Conservation (phyloP, 1,284 basidiomycete species). For the Xanthoconium separans region DNA sequence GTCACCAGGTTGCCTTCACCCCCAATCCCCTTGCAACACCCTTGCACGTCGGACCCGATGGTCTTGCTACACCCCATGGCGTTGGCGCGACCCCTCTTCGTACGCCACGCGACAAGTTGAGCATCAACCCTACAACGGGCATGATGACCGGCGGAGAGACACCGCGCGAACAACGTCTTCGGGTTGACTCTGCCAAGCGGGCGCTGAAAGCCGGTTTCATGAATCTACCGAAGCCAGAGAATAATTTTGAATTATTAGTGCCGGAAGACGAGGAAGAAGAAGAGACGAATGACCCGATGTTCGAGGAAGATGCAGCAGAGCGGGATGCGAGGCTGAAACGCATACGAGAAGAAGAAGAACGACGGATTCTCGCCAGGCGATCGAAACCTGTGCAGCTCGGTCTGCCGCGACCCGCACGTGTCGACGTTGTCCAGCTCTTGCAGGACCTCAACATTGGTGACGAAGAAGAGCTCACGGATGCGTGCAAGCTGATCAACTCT, state of each 20-base stretch:
- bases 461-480: slow-evolving; percentile 47
- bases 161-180: slow-evolving; percentile 72
- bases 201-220: slow-evolving; percentile 82
- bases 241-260: slow-evolving; percentile 95
- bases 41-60: slow-evolving; percentile 45
- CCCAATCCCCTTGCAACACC: slow-evolving; percentile 96
- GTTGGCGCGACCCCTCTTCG: slow-evolving; percentile 76
- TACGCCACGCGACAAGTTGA: slow-evolving; percentile 91
- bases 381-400: slow-evolving; percentile 81
- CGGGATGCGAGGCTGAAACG: slow-evolving; percentile 79
- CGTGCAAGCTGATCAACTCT: slow-evolving; percentile 67
- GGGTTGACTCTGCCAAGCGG: slow-evolving; percentile 62
- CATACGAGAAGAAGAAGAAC: slow-evolving; percentile 74
- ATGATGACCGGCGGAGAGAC: slow-evolving; percentile 63
- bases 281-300: slow-evolving; percentile 40
- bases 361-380: slow-evolving; percentile 75
- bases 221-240: slow-evolving; percentile 89
- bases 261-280: slow-evolving; percentile 80
- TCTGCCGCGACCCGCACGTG: slow-evolving; percentile 84
- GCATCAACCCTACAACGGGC: slow-evolving; percentile 77
- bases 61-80: slow-evolving; percentile 65
- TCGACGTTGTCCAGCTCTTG: slow-evolving; percentile 71
- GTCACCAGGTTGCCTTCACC: slow-evolving; percentile 85
- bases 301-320: slow-evolving; percentile 90
- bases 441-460: slow-evolving; percentile 55